Evolutionary conservation across 116 monocot species (phyloP), one percentile per base, ranked within the genome.

Genomic region (Dioscorea cayenensis): DNA sequence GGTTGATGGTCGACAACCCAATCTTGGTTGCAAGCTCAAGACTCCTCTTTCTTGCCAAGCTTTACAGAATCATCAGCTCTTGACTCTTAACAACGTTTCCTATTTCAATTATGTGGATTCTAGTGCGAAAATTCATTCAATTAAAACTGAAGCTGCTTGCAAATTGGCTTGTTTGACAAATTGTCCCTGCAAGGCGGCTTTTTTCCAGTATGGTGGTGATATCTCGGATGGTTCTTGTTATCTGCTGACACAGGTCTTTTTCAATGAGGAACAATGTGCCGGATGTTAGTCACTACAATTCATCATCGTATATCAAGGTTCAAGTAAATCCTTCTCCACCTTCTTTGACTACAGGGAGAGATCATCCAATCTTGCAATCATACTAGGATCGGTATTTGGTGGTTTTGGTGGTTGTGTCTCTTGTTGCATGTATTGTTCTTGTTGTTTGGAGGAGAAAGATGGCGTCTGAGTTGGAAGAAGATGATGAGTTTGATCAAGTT

Each of bases 171-270:
- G 90, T 28, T 64, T 81, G 78, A 77, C 17, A n/a, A 75, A 77
- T 50, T 86, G 84, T 27, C 79, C 86, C 28, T 89, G 86, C 49
- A 72, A 77, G 35, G 86, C 79, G 0, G 84, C 72, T 11, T 36
- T 84, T 10, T 74, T 75, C 32, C 50, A 27, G 38, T 80, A 75
- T 49, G 20, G 70, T 2, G 18, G 32, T 3, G 60, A 80, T 75
- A n/a, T 16, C 18, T 73, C 69, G 14, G 23, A 55, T 17, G 75
- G 64, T 55, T 51, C 9, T 2, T 75, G 69, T 29, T 59, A 10
- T 28, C 58, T 80, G 48, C 64, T 18, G 7, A 37, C 74, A 1
- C 67, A 80, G 16, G 6, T 80, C 14, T 80, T 74, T n/a, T 28
- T 80, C 75, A 3, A 22, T 80, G 68, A 70, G 29, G 65, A 70